phyloP scores from a whole-genome alignment of 495 filamentous ascomycete genomes.

The Tuber calosporum region DNA sequence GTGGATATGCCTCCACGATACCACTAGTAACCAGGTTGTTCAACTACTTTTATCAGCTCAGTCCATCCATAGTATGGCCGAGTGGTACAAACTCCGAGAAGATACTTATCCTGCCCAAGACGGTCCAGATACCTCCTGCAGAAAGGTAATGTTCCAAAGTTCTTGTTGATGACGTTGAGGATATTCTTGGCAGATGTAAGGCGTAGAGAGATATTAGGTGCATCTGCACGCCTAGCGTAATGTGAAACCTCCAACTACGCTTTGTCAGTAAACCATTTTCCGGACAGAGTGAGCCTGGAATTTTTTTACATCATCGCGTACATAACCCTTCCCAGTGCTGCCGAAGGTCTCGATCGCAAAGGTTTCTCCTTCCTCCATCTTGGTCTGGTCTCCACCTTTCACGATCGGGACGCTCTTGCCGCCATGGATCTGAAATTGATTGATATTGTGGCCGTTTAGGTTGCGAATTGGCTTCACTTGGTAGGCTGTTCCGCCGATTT shows the following conservation, averaged over 20 bases:
- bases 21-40: slow-evolving; percentile 79
- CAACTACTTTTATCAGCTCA: slow-evolving; percentile 51
- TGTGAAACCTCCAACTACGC: slow-evolving; percentile 62
- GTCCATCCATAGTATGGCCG: background rate
- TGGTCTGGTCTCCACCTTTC: slow-evolving; percentile 68
- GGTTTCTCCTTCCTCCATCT: slow-evolving; percentile 91
- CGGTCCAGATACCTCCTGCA: slow-evolving; percentile 80
- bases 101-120: slow-evolving; percentile 79
- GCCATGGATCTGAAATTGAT: slow-evolving; percentile 80
- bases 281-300: background rate
- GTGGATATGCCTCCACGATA: slow-evolving; percentile 85
- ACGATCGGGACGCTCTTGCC: slow-evolving; percentile 85
- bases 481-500: slow-evolving; percentile 66
- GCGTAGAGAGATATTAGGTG: slow-evolving; percentile 59
- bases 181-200: slow-evolving; percentile 72
- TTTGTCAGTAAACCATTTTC: slow-evolving; percentile 15
- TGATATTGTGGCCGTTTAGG: slow-evolving; percentile 82
- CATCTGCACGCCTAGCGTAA: slow-evolving; percentile 61
- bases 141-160: slow-evolving; percentile 83
- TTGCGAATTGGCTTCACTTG: slow-evolving; percentile 82
- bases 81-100: slow-evolving; percentile 60
- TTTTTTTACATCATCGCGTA: slow-evolving; percentile 68
- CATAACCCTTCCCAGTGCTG: slow-evolving; percentile 79
- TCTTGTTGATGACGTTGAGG: slow-evolving; percentile 80
- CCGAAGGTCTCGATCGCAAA: slow-evolving; percentile 95